A percentile compares a stretch with the other conserved stretches of the same genome.
phyloP scores from a whole-genome alignment of 139 green algal species.

The Micromonas commoda region DNA sequence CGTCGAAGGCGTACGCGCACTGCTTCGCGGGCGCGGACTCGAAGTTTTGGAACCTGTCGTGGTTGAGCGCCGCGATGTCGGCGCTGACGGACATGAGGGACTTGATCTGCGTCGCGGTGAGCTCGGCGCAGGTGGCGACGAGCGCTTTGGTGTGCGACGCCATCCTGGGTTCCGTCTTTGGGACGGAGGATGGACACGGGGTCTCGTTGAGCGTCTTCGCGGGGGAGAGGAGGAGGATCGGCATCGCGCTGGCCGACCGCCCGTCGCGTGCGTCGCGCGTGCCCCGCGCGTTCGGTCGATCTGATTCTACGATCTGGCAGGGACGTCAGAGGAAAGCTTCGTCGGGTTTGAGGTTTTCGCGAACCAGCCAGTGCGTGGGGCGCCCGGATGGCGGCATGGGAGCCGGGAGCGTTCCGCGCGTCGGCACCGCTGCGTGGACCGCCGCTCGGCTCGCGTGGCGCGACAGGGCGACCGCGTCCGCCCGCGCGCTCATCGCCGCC shows the following conservation, averaged over 20 bases:
- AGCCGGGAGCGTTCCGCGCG: background rate
- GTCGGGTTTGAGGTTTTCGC: too few relatives aligned
- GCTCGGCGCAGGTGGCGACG: background rate
- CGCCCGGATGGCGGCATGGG: too few relatives aligned
- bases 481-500: background rate
- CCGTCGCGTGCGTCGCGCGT: too few relatives aligned
- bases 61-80: conserved; percentile 26
- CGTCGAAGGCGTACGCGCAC: conserved; percentile 30
- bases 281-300: background rate
- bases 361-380: background rate
- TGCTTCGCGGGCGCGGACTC: background rate
- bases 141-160: background rate
- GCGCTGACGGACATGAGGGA: conserved; percentile 11
- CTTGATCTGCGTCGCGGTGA: background rate
- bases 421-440: background rate
- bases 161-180: background rate
- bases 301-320: background rate
- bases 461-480: background rate
- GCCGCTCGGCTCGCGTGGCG: background rate
- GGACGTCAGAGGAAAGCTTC: too few relatives aligned
- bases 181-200: background rate
- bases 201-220: conserved; percentile 7
- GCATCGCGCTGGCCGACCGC: background rate
- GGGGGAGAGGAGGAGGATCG: conserved; percentile 13
- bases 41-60: background rate